These are phyloP conservation scores for Heliocybe sulcata DNA, from an alignment of 1,284 basidiomycete species.

Conservation along the genomic window DNA sequence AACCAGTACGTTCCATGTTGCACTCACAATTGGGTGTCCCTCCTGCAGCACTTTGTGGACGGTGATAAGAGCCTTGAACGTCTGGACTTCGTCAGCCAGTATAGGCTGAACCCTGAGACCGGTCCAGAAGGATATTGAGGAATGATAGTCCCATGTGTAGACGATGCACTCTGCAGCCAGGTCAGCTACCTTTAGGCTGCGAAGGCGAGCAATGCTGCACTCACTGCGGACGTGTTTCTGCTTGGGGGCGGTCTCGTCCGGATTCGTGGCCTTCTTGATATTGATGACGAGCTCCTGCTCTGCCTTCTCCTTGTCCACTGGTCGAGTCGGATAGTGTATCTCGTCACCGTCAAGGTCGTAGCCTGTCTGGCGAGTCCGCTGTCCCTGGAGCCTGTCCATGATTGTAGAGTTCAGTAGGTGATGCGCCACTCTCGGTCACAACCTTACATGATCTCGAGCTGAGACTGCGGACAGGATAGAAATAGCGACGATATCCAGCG, in stretches of 20 bases:
- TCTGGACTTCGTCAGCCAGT: constrained; percentile 90
- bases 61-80: constrained; percentile 93
- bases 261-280: constrained; percentile 94
- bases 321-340: constrained; percentile 87
- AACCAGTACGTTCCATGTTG: constrained; percentile 2
- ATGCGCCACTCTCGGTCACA: neutral
- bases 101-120: constrained; percentile 92
- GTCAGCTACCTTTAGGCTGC: neutral
- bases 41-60: constrained; percentile 96
- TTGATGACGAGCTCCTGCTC: constrained; percentile 87
- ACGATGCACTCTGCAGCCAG: constrained; percentile 82
- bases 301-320: constrained; percentile 95
- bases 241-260: constrained; percentile 90
- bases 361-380: constrained; percentile 24
- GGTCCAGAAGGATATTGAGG: constrained; percentile 96
- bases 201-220: constrained; percentile 25
- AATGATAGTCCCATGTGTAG: constrained; percentile 97
- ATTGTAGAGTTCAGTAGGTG: neutral
- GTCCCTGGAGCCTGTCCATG: constrained; percentile 21
- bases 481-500: neutral
- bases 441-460: neutral
- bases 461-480: neutral
- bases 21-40: constrained; percentile 83
- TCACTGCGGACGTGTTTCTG: constrained; percentile 96
- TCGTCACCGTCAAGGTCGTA: constrained; percentile 72